phyloP scores from a whole-genome alignment of 768 basidiomycete genomes.

The Cyathus striatus region DNA sequence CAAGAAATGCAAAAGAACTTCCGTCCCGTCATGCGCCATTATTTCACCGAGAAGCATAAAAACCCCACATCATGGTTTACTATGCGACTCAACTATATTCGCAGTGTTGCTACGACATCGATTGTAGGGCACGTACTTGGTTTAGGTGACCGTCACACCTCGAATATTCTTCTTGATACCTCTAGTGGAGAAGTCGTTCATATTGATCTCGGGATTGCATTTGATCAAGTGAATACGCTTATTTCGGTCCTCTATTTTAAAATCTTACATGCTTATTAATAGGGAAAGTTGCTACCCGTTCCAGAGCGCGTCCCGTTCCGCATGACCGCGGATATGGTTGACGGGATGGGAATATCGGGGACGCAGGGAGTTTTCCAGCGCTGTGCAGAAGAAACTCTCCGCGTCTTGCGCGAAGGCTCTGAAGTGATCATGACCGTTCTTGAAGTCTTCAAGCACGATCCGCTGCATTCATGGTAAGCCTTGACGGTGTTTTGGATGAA shows the following conservation, averaged over 20 bases:
- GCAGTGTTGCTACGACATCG: constrained; percentile 90
- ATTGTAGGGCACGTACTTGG: constrained; percentile 93
- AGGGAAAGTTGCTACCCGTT: constrained; percentile 77
- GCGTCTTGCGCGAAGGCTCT: constrained; percentile 81
- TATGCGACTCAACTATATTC: constrained; percentile 83
- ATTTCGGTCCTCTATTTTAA: not conserved
- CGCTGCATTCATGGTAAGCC: constrained; percentile 83
- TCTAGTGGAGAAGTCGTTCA: constrained; percentile 84
- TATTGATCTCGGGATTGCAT: constrained; percentile 95
- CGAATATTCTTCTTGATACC: constrained; percentile 89
- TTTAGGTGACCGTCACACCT: constrained; percentile 86
- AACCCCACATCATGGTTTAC: constrained; percentile 88
- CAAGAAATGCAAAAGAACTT: constrained; percentile 36
- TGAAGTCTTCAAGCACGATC: constrained; percentile 96
- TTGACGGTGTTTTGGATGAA: no score
- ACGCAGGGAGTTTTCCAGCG: constrained; percentile 93
- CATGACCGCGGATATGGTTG: constrained; percentile 89
- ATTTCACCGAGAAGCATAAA: constrained; percentile 88
- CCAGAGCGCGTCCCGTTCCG: constrained; percentile 95
- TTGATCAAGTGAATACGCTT: constrained; percentile 69
- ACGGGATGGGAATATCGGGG: constrained; percentile 88
- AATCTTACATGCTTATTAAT: constrained; percentile 5
- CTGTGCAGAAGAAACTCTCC: constrained; percentile 91
- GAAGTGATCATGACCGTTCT: constrained; percentile 91
- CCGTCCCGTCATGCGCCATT: constrained; percentile 89